Conservation (phyloP, 2,329 filamentous ascomycete species). For the Neofusicoccum sp. region DNA sequence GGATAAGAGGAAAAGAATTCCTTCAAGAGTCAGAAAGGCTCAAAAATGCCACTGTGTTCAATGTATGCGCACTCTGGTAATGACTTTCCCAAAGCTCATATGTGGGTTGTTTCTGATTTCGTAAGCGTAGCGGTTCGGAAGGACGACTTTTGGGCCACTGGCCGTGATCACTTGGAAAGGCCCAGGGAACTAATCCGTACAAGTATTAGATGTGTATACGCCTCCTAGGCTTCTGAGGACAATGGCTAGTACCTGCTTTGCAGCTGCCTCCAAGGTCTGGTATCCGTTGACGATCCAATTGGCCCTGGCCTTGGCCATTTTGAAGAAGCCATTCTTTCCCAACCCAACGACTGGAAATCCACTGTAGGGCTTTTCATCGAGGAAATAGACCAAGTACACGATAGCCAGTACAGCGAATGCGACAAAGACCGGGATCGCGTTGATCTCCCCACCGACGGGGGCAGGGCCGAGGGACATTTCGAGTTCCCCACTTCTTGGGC, state of each 20-base stretch:
- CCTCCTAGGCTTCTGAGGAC: too few species aligned
- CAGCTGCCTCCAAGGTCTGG: neutral
- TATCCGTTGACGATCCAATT: conserved; percentile 7
- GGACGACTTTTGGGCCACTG: conserved; percentile 3
- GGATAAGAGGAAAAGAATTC: conserved; percentile 16
- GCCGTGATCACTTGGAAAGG: conserved; percentile 10
- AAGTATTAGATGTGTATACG: neutral
- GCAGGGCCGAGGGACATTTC: neutral
- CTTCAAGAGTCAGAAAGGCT: neutral
- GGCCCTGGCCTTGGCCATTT: neutral
- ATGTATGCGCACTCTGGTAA: neutral
- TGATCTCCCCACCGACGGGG: neutral
- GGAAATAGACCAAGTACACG: neutral
- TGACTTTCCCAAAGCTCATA: conserved; percentile 2
- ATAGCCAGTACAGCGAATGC: neutral
- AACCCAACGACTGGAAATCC: neutral
- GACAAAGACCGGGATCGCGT: neutral
- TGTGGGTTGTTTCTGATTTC: conserved; percentile 15
- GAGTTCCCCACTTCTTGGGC: neutral
- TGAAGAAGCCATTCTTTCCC: neutral
- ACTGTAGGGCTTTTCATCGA: neutral
- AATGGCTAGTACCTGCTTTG: conserved; percentile 7
- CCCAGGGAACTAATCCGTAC: neutral
- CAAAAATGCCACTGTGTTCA: neutral
- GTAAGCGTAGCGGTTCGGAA: conserved; percentile 12